These are phyloP conservation scores for Fusarium nodosum DNA, from an alignment of 2,329 filamentous ascomycete species.

Conservation along the genomic window DNA sequence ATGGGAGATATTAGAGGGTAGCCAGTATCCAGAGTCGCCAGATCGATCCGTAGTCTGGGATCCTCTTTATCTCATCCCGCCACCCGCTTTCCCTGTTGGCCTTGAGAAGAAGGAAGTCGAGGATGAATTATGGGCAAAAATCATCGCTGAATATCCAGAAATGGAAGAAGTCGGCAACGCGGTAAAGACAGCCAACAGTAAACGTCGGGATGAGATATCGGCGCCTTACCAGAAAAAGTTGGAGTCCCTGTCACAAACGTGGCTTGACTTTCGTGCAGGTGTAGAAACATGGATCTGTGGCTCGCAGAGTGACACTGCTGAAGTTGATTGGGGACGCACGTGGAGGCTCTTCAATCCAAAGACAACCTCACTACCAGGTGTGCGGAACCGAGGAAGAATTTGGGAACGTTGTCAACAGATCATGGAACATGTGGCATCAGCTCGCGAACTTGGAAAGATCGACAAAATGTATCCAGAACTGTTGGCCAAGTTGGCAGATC, in stretches of 20 bases:
- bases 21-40: neutral
- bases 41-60: neutral
- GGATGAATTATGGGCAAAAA: fast-evolving
- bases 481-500: neutral
- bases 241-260: fast-evolving
- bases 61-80: neutral
- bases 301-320: fast-evolving
- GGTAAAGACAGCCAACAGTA: neutral
- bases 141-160: neutral
- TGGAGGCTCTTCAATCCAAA: constrained; percentile 1
- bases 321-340: neutral
- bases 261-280: neutral
- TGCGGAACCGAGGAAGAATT: constrained; percentile 5
- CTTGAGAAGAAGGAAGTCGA: neutral
- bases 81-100: neutral
- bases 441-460: neutral
- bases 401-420: constrained; percentile 6
- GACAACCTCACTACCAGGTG: neutral
- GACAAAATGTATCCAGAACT: neutral
- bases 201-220: neutral
- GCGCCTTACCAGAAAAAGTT: neutral
- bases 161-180: neutral
- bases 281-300: neutral
- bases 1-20: neutral
- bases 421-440: neutral